These are phyloP conservation scores for Fraxinus anomala DNA, from an alignment of 257 asterid genomes.

Conservation along the genomic window DNA sequence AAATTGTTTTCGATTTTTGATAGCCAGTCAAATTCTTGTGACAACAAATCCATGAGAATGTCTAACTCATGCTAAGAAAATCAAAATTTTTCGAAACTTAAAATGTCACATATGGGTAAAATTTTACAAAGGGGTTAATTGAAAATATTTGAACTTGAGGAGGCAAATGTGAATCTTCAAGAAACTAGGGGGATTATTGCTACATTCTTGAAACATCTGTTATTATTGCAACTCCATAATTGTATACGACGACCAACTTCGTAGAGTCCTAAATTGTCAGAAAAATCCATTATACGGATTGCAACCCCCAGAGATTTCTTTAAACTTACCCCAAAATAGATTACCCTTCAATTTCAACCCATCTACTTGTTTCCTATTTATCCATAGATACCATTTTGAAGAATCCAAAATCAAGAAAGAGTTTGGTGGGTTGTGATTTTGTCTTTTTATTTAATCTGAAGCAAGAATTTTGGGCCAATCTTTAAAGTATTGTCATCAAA, in stretches of 20 bases:
- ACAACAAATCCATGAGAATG: no score
- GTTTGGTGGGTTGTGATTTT: slow-evolving; percentile 9
- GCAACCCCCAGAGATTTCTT: background rate
- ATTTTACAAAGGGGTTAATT: background rate
- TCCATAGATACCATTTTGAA: background rate
- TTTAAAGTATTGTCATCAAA: slow-evolving; percentile 4
- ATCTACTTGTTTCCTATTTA: background rate
- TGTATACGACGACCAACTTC: background rate
- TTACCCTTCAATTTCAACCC: background rate
- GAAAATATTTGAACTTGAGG: background rate
- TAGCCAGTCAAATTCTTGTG: no score
- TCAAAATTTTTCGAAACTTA: no score
- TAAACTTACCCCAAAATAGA: background rate
- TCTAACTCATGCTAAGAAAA: no score
- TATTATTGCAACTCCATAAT: background rate
- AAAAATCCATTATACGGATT: background rate
- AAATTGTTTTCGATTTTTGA: no score
- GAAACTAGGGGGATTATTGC: background rate
- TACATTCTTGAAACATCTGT: background rate
- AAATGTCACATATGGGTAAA: background rate
- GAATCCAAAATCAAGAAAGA: background rate
- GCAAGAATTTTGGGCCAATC: slow-evolving; percentile 1
- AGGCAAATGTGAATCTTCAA: background rate
- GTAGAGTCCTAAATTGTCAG: background rate
- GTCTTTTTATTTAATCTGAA: slow-evolving; percentile 2